A percentile compares a stretch with the other conserved stretches of the same genome.
These are phyloP conservation scores for Flaveria brownii DNA, from an alignment of 129 eudicot genomes.

Conservation along the genomic window DNA sequence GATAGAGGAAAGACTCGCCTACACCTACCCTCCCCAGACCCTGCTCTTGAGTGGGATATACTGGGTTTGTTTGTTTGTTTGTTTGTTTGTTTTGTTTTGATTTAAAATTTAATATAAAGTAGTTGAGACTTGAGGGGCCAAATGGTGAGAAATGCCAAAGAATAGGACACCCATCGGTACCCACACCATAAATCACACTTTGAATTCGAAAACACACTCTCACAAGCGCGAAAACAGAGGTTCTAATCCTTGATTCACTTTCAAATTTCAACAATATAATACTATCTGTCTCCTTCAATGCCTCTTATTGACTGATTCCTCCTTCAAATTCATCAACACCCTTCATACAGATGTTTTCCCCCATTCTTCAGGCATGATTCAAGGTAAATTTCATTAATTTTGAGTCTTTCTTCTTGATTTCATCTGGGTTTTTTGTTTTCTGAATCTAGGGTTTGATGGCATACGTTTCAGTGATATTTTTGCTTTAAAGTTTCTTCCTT, in stretches of 20 bases:
- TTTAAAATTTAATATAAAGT: no score
- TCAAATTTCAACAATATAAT: conserved; percentile 33
- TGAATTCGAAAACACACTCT: conserved; percentile 36
- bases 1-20: no score
- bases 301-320: background rate
- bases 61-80: no score
- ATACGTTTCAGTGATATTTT: background rate
- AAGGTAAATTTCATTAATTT: conserved; percentile 15
- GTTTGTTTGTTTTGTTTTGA: no score
- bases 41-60: no score
- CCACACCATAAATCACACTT: conserved; percentile 23
- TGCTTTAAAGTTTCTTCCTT: conserved; percentile 10
- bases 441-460: conserved; percentile 31
- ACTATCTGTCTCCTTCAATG: conserved; percentile 21
- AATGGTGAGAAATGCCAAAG: conserved; percentile 29
- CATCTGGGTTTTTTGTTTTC: conserved; percentile 19
- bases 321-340: background rate
- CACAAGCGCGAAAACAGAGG: conserved; percentile 41
- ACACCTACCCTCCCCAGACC: no score
- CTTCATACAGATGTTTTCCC: conserved; percentile 1
- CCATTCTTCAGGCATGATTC: conserved; percentile 14
- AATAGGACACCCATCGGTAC: conserved; percentile 31
- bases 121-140: conserved; percentile 27
- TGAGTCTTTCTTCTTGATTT: background rate
- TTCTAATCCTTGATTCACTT: conserved; percentile 7